These are phyloP conservation scores for Gymnopilus dilepis DNA, from an alignment of 768 basidiomycete genomes.

Conservation along the genomic window DNA sequence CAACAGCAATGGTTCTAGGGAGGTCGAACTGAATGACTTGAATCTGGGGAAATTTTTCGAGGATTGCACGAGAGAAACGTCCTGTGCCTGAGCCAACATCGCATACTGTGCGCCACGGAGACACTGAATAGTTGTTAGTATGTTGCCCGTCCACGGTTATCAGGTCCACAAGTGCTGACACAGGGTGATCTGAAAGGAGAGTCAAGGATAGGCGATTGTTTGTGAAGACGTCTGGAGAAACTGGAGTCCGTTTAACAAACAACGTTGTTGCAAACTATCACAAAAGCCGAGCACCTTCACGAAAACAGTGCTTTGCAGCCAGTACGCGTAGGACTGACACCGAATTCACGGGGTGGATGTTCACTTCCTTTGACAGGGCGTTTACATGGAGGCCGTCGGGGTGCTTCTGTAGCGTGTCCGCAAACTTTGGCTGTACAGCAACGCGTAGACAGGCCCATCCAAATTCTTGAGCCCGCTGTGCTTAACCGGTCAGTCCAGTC, in stretches of 20 bases:
- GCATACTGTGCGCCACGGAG: slow-evolving; percentile 17
- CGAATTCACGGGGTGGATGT: slow-evolving; percentile 41
- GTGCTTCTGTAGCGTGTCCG: slow-evolving; percentile 42
- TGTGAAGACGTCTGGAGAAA: slow-evolving; percentile 40
- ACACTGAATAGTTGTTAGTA: slow-evolving; percentile 10
- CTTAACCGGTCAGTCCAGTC: background rate
- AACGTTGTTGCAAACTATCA: no score
- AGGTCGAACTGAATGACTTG: slow-evolving; percentile 17
- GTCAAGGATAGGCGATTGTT: slow-evolving; percentile 45
- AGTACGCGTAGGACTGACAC: slow-evolving; percentile 44
- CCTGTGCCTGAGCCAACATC: slow-evolving; percentile 22
- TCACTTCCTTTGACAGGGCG: slow-evolving; percentile 35
- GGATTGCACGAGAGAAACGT: slow-evolving; percentile 12
- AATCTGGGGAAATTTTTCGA: slow-evolving; percentile 1
- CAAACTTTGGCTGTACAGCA: slow-evolving; percentile 37
- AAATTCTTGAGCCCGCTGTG: slow-evolving; percentile 25
- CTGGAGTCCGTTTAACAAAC: slow-evolving; percentile 23
- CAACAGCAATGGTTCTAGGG: slow-evolving; percentile 13
- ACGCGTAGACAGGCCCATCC: slow-evolving; percentile 41
- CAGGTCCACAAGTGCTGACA: slow-evolving; percentile 28
- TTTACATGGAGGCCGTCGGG: slow-evolving; percentile 41
- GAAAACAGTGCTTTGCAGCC: slow-evolving; percentile 43
- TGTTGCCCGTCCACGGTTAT: slow-evolving; percentile 9
- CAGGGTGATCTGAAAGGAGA: slow-evolving; percentile 35
- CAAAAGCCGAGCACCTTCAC: no score